phyloP scores from a whole-genome alignment of 2,329 filamentous ascomycete genomes.

The Aureobasidium sp. region DNA sequence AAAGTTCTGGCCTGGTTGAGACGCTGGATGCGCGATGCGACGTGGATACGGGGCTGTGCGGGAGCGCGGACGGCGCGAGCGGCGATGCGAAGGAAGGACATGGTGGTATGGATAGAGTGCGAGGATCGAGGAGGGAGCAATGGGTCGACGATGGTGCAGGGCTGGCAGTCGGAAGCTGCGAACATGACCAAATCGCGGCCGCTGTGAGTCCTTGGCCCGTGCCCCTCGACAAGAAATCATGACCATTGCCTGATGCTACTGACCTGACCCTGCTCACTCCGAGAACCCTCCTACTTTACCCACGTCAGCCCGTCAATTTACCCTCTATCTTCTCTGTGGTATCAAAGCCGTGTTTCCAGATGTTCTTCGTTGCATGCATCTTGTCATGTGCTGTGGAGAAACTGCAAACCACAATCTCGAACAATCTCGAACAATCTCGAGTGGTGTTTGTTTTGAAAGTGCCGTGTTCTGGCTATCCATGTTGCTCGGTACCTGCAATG shows the following conservation, averaged over 20 bases:
- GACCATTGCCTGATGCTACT: constrained; percentile 1
- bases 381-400: not conserved
- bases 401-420: not conserved
- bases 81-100: constrained; percentile 24
- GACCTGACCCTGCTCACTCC: not conserved
- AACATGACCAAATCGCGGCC: not conserved
- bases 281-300: not conserved
- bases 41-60: constrained; percentile 20
- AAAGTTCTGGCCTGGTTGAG: constrained; percentile 32
- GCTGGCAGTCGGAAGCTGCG: not conserved
- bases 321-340: not conserved
- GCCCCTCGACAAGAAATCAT: not conserved
- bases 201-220: not conserved
- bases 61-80: constrained; percentile 22
- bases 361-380: not conserved
- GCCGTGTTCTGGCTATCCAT: not conserved
- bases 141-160: constrained; percentile 15
- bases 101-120: constrained; percentile 16
- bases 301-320: not conserved
- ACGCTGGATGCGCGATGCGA: constrained; percentile 14
- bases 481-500: not conserved
- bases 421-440: not conserved
- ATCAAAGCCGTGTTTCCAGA: not conserved
- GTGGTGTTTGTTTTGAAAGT: not conserved
- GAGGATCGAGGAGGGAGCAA: constrained; percentile 17